Base-by-base conservation (phyloP, 495 filamentous ascomycete species). In the Penicillium soppii region DNA sequence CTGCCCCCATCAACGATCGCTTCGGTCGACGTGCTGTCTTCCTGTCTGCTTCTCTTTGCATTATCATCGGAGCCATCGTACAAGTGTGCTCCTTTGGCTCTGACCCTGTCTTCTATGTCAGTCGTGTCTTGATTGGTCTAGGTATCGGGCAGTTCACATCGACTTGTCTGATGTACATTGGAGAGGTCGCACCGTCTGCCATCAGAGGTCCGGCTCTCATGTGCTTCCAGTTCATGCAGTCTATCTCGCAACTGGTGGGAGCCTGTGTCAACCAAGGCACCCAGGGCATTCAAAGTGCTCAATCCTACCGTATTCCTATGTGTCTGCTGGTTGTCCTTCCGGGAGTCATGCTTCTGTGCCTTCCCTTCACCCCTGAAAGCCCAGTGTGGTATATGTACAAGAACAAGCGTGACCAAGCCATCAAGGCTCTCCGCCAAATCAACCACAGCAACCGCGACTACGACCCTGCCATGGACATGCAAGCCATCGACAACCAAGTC, bases 181-280 rank as follows among this genome's bases (percentile, higher is more conserved):
- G 67, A 20, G 67, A 72, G 47, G 60, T 72, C 1, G 67, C 69
- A 4, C 65, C 69, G 1, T 35, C 54, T 4, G 58, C 52, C 1
- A 66, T 72, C 47, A 57, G 67, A n/a, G 64, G 69, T 30, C 67
- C 67, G 2, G 63, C 66, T 4, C 57, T 72, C 33, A 67, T 67
- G 61, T 65, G 53, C 43, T 71, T 63, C 50, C 69, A 72, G 44
- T 69, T 70, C 47, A 57, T 72, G 44, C 69, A 69, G 46, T 67
- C 65, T 20, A 56, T 51, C 57, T 65, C 67, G 2, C 67, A 70
- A 27, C 56, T 70, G 7, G 64, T 68, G 48, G 69, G 50, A 2
- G 50, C 67, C 9, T 55, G 66, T 36, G 54, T 70, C 55, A 64
- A 58, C 12, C 63, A 70, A 51, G 67, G 69, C 37, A 70, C 65